Base-by-base conservation (phyloP, 2,329 filamentous ascomycete genomes). In the Stagonosporopsis chrysanthemi region DNA sequence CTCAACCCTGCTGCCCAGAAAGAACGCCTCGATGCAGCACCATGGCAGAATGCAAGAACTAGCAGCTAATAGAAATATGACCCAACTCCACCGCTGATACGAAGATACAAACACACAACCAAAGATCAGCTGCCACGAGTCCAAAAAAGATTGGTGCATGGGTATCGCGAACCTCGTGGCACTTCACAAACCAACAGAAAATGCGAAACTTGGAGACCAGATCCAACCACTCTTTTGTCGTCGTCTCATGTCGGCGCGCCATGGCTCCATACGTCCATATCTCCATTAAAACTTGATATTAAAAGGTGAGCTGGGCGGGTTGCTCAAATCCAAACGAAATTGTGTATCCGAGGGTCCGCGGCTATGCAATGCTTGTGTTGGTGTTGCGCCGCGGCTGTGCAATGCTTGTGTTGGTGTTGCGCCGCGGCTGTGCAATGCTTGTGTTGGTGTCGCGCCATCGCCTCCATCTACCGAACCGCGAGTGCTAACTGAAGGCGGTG, bases 241-340 rank as follows among this genome's bases (percentile, higher is more conserved):
- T 66, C 62, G 59, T 50, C 53, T 63, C 63, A 64, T 60, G 58
- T 33, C 4, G 60, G 65, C 60, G 63, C 62, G 46, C 63, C 49
- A 45, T 51, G 12, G 44, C 51, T 41, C 47, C 53, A 47, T 46
- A 47, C 29, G 41, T 53, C 51, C 35, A 11, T 58, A 35, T 31
- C 40, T 62, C 59, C 44, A 61, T 67, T 70, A 74, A 52, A 76
- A 76, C 44, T 75, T 75, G 56, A 76, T 71, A 54, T 74, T 71
- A 61, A 76, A 76, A 36, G 74, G 74, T 17, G 74, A 76, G 58
- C 68, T 71, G 40, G 74, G 74, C 36, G 70, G 71, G 50, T 75
- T 73, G 55, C 58, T 71, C 52, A 75, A 56, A 38, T 75, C 72
- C 36, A 75, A 61, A 52, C 73, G 68, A 53, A 74, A 75, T 43